Conservation (phyloP, 768 basidiomycete genomes). For the Boletellus emodensis region DNA sequence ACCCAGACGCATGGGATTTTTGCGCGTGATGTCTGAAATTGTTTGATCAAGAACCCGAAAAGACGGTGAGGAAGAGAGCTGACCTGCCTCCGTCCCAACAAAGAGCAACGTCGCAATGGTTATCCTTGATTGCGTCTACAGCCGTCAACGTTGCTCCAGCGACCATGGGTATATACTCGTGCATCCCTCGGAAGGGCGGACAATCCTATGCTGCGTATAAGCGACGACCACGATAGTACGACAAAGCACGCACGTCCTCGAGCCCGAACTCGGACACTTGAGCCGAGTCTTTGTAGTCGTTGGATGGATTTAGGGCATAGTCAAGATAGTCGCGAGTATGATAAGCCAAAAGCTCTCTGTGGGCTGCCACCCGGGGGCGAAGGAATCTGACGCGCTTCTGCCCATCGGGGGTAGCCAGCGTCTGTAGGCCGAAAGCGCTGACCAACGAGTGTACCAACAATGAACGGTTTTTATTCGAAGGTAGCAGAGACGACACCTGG, state of each 20-base stretch:
- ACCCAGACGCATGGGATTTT: slow-evolving; percentile 76
- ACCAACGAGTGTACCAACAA: slow-evolving; percentile 62
- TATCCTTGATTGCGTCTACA: slow-evolving; percentile 51
- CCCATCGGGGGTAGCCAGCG: slow-evolving; percentile 22
- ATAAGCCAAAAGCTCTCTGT: slow-evolving; percentile 57
- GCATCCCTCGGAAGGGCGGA: slow-evolving; percentile 66
- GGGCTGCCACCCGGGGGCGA: slow-evolving; percentile 50
- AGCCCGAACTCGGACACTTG: slow-evolving; percentile 48
- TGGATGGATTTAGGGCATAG: slow-evolving; percentile 40
- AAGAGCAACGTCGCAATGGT: slow-evolving; percentile 58
- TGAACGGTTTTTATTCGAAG: slow-evolving; percentile 66
- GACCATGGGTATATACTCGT: slow-evolving; percentile 64
- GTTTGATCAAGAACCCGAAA: not conserved
- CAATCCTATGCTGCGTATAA: slow-evolving; percentile 58
- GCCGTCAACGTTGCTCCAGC: slow-evolving; percentile 80
- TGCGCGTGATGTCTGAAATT: slow-evolving; percentile 73
- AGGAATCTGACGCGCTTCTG: slow-evolving; percentile 40
- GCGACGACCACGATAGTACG: not conserved
- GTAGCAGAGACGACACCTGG: slow-evolving; percentile 53
- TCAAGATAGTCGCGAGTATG: slow-evolving; percentile 74
- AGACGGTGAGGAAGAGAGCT: slow-evolving; percentile 2
- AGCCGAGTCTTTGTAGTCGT: slow-evolving; percentile 21
- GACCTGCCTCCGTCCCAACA: slow-evolving; percentile 92
- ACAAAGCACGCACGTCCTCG: slow-evolving; percentile 45
- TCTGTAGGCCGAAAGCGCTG: slow-evolving; percentile 48